Percentiles rank a stretch among this genome's conserved stretches.
These are phyloP conservation scores for Solanum chmielewskii DNA, from an alignment of 257 asterid species.

Conservation along the genomic window DNA sequence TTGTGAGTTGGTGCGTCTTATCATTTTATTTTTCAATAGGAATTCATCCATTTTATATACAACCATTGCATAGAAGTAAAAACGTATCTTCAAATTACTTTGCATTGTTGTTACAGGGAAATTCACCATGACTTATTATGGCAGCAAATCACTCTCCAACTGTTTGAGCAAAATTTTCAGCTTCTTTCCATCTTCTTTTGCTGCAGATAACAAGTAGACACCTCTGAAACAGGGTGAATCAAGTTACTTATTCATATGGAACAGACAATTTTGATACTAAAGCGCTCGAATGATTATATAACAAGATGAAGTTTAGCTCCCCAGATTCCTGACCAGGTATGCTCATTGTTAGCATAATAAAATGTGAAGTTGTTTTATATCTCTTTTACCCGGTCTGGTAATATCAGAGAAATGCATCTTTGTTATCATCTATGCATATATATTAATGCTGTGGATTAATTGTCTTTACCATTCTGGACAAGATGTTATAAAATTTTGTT, in stretches of 20 bases:
- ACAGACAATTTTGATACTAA: neutral
- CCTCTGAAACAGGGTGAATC: neutral
- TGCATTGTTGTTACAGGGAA: neutral
- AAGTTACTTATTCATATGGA: neutral
- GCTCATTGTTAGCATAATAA: neutral
- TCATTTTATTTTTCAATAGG: neutral
- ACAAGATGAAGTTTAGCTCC: neutral
- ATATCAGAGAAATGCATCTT: neutral
- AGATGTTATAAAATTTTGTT: neutral
- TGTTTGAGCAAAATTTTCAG: neutral
- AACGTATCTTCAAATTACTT: neutral
- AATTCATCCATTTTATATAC: neutral
- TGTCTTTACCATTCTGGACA: neutral
- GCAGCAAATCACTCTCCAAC: neutral
- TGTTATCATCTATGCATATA: neutral
- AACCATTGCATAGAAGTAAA: neutral
- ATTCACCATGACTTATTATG: neutral
- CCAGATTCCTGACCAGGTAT: neutral
- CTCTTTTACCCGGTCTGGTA: neutral
- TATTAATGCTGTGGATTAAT: neutral
- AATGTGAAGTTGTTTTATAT: neutral
- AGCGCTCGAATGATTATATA: neutral
- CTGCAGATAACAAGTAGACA: neutral
- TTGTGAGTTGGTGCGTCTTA: slow-evolving; percentile 2
- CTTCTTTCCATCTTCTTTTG: neutral